Base-by-base conservation (phyloP, 2,329 filamentous ascomycete genomes). In the Diplodia scrobiculata region DNA sequence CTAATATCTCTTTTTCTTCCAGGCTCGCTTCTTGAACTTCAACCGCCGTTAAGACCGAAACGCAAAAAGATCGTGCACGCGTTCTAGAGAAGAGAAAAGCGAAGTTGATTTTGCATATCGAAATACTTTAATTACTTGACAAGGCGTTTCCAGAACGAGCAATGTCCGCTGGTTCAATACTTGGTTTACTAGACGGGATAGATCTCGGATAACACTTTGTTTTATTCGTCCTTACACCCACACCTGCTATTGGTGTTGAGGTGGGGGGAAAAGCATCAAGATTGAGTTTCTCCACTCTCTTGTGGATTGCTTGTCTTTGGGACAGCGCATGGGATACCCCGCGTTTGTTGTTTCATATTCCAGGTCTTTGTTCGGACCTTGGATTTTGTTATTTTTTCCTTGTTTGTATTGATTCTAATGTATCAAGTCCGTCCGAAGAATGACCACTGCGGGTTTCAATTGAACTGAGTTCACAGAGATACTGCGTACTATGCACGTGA, bases 11-110 rank as follows among this genome's bases (percentile, higher is more conserved):
- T 25, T 25, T 1, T 34, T 36, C 19, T 21, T 25, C 36, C 21
- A 65, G 63, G 63, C 63, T 25, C 52, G 52, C 41, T 65, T 50
- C 63, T 29, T 65, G 38, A 65, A 65, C 63, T 65, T 65, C 52
- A 65, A 65, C 63, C 63, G 63, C 36, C 63, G 63, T 50, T 65
- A 50, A 36, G 34, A 36, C 2, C 34, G 10, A 36, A 13, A 13
- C 34, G 34, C 34, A 36, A 36, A 38, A 38, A 11, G 19, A 27
- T 48, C 29, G 32, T 45, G 41, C 17, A 45, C 19, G 17, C 17
- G 41, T 45, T 29, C 51, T 53, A 11, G 17, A 53, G 55, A 10
- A 25, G 45, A 7, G 25, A 45, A 51, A 25, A 32, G 34, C 34
- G 34, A 36, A 17, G 17, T 2, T 32, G 0, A 13, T 29, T 41